phyloP scores from a whole-genome alignment of 257 asterid species.

The Anisodus acutangulus region DNA sequence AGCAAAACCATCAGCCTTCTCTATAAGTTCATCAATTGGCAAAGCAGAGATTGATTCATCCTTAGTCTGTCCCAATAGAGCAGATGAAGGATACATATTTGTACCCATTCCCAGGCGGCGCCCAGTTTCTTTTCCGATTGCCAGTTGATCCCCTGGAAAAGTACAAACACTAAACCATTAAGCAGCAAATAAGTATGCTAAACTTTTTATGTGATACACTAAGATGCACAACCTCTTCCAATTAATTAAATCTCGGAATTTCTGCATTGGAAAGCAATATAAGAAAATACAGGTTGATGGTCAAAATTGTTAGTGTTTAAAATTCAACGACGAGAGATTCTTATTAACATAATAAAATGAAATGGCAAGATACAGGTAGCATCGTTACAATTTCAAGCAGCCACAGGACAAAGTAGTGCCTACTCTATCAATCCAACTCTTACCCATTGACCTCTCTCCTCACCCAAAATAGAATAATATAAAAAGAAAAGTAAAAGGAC shows the following conservation, averaged over 20 bases:
- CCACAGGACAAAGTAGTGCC: not conserved
- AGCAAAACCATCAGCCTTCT: slow-evolving; percentile 98
- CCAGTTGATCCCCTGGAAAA: slow-evolving; percentile 88
- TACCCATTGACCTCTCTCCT: not conserved
- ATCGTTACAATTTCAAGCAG: not conserved
- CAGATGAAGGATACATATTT: slow-evolving; percentile 97
- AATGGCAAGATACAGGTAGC: slow-evolving; percentile 6
- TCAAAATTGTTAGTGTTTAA: not conserved
- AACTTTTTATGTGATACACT: not conserved
- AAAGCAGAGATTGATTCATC: slow-evolving; percentile 92
- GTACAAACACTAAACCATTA: slow-evolving; percentile 20
- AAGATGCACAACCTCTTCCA: slow-evolving; percentile 4
- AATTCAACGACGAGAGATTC: not conserved
- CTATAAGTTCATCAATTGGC: slow-evolving; percentile 96
- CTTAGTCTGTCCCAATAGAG: slow-evolving; percentile 90
- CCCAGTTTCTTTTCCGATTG: slow-evolving; percentile 97
- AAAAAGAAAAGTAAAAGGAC: not conserved
- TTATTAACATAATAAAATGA: not conserved
- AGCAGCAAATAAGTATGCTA: not conserved
- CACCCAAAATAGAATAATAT: not conserved
- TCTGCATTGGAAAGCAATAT: not conserved
- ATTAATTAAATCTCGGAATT: slow-evolving; percentile 1
- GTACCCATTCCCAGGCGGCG: slow-evolving; percentile 99
- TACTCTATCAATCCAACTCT: slow-evolving; percentile 16
- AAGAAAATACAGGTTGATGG: slow-evolving; percentile 5